phyloP scores from a whole-genome alignment of 2,329 filamentous ascomycete species.

The Aureobasidium sp. region DNA sequence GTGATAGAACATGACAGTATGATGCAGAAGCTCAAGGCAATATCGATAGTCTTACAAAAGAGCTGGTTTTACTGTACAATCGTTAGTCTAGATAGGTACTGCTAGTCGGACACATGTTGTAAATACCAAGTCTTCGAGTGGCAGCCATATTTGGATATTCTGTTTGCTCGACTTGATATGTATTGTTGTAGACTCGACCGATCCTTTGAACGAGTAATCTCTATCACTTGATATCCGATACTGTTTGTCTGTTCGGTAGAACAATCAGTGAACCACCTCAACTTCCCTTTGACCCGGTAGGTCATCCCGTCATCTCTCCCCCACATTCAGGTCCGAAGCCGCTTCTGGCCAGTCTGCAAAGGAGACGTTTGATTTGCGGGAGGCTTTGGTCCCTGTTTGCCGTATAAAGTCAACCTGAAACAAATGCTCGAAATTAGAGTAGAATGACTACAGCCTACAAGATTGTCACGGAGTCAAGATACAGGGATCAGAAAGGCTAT shows the following conservation, averaged over 20 bases:
- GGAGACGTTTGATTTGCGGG: background rate
- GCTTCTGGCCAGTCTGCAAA: background rate
- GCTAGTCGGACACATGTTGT: background rate
- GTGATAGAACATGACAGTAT: background rate
- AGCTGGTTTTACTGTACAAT: slow-evolving; percentile 20
- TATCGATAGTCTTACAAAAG: slow-evolving; percentile 18
- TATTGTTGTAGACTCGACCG: background rate
- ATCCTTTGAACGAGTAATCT: background rate
- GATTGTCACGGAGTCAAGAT: background rate
- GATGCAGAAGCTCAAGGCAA: background rate
- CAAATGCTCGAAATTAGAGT: background rate
- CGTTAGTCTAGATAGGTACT: slow-evolving; percentile 15
- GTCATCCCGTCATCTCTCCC: background rate
- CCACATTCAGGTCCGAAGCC: slow-evolving; percentile 4
- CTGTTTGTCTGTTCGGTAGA: background rate
- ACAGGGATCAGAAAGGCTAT: background rate
- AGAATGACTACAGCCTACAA: background rate
- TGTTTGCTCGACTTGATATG: background rate
- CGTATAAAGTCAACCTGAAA: background rate
- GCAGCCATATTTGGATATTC: slow-evolving; percentile 10
- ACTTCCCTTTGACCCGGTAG: background rate
- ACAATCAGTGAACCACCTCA: background rate
- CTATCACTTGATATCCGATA: background rate
- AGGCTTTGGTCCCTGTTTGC: background rate
- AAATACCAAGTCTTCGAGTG: slow-evolving; percentile 19